A percentile compares a stretch with the other conserved stretches of the same genome.
phyloP scores from a whole-genome alignment of 345 rosid genomes.

The Hibiscus tridactylites region DNA sequence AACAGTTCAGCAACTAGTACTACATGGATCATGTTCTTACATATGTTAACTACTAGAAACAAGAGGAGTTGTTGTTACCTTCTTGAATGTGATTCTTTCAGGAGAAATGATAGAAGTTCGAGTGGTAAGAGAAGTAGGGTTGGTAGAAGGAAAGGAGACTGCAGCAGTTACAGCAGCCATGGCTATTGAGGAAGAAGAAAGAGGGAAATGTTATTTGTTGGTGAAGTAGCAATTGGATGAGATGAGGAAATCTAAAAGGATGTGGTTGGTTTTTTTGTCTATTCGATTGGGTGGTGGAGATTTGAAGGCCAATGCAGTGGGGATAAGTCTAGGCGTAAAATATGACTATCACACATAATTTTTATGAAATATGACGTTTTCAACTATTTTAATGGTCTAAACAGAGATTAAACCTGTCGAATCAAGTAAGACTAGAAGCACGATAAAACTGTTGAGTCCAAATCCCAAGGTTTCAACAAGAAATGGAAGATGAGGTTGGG shows the following conservation, averaged over 20 bases:
- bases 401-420: too few relatives aligned
- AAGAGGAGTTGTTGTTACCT: constrained; percentile 28
- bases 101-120: constrained; percentile 47
- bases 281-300: constrained; percentile 46
- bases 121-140: constrained; percentile 51
- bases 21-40: not conserved
- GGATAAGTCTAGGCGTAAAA: constrained; percentile 42
- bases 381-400: not conserved
- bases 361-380: not conserved
- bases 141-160: constrained; percentile 77
- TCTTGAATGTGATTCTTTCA: constrained; percentile 61
- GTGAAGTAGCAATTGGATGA: not conserved
- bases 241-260: not conserved
- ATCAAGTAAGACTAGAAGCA: too few relatives aligned
- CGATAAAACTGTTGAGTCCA: too few relatives aligned
- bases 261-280: not conserved
- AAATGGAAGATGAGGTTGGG: not conserved
- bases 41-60: not conserved
- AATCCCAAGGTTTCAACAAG: too few relatives aligned
- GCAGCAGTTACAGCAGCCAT: constrained; percentile 85
- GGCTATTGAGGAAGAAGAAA: not conserved
- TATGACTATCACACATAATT: constrained; percentile 24
- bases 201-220: not conserved
- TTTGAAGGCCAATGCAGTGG: constrained; percentile 35
- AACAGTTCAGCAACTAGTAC: not conserved